A percentile compares a stretch with the other conserved stretches of the same genome.
Conservation (phyloP, 768 basidiomycete species). For the Boletus insuetus region DNA sequence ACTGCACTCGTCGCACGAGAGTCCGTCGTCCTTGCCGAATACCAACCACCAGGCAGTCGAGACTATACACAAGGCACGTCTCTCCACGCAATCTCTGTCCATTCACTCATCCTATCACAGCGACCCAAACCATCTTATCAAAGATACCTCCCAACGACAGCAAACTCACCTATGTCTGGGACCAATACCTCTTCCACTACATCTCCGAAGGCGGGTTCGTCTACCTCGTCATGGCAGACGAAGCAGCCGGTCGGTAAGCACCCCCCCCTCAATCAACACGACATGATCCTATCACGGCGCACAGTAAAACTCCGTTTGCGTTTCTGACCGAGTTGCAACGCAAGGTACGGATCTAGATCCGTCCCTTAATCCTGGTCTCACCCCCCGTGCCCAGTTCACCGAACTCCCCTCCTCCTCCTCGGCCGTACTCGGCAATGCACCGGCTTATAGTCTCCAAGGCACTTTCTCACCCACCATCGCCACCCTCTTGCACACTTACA, state of each 20-base stretch:
- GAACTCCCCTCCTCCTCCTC: conserved; percentile 65
- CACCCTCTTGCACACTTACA: conserved; percentile 81
- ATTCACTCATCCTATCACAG: conserved; percentile 36
- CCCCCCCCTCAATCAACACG: not conserved
- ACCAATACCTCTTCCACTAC: conserved; percentile 93
- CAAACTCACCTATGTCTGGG: conserved; percentile 86
- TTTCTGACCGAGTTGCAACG: conserved; percentile 87
- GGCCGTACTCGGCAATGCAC: conserved; percentile 43
- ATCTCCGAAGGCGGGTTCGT: conserved; percentile 84
- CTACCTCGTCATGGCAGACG: conserved; percentile 94
- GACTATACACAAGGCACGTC: conserved; percentile 85
- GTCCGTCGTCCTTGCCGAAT: conserved; percentile 80
- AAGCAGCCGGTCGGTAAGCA: conserved; percentile 76
- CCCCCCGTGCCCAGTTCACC: conserved; percentile 45
- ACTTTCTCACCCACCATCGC: conserved; percentile 68
- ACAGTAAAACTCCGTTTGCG: conserved; percentile 88
- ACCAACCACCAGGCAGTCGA: conserved; percentile 66
- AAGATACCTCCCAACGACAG: conserved; percentile 93
- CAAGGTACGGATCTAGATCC: no score
- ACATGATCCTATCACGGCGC: not conserved
- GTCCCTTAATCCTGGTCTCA: not conserved
- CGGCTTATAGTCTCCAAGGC: conserved; percentile 67
- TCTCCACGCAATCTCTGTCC: not conserved
- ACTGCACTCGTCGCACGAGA: conserved; percentile 83
- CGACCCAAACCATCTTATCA: conserved; percentile 83